Conservation (phyloP, 192 early-diverging fungal species). For the Geranomyces michiganensis region DNA sequence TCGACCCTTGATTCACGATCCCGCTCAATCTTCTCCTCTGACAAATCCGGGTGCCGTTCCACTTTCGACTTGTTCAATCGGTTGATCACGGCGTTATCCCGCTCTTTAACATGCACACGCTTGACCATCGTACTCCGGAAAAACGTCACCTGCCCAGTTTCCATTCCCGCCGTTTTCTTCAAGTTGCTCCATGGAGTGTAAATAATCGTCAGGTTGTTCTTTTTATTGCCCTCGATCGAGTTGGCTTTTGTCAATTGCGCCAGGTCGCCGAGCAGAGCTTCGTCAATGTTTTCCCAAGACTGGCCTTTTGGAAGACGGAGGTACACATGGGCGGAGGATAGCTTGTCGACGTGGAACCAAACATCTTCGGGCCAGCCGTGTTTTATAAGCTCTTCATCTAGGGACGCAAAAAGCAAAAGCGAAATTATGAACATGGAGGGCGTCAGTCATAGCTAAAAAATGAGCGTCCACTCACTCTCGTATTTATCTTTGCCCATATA, state of each 20-base stretch:
- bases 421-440: background rate
- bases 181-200: slow-evolving; percentile 88
- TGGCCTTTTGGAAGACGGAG: slow-evolving; percentile 70
- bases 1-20: slow-evolving; percentile 45
- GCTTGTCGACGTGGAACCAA: slow-evolving; percentile 98
- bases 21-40: slow-evolving; percentile 67
- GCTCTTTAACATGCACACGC: slow-evolving; percentile 73
- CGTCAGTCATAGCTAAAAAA: slow-evolving; percentile 7
- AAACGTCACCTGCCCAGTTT: slow-evolving; percentile 94
- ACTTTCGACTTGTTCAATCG: slow-evolving; percentile 91
- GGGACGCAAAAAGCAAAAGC: background rate
- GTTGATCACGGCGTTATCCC: slow-evolving; percentile 86
- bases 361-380: slow-evolving; percentile 95
- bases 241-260: slow-evolving; percentile 98
- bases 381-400: slow-evolving; percentile 89
- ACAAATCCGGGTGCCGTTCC: slow-evolving; percentile 77
- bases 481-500: slow-evolving; percentile 99
- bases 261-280: slow-evolving; percentile 74
- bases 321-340: slow-evolving; percentile 97
- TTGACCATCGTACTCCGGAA: slow-evolving; percentile 80
- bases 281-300: slow-evolving; percentile 80
- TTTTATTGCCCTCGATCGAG: slow-evolving; percentile 96
- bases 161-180: slow-evolving; percentile 92
- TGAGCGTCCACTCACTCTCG: slow-evolving; percentile 67
- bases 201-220: slow-evolving; percentile 85